Conservation (phyloP, 2,329 filamentous ascomycete genomes). For the Penicillium concentricum region DNA sequence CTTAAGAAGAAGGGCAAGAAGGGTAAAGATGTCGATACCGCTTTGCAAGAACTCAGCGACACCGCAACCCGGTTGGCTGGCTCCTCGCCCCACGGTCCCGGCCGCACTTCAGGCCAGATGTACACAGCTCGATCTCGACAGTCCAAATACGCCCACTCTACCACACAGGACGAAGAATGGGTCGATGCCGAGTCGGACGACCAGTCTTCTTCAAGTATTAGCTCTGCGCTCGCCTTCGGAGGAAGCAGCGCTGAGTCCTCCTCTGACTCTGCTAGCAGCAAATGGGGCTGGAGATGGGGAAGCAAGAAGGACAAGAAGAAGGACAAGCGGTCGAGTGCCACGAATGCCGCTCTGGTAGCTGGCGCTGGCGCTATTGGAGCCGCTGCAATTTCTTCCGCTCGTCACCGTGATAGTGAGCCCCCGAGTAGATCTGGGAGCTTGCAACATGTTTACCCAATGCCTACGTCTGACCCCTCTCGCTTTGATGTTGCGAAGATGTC, state of each 20-base stretch:
- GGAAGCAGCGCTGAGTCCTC: slow-evolving; percentile 55
- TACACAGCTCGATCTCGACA: slow-evolving; percentile 31
- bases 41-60: slow-evolving; percentile 49
- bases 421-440: slow-evolving; percentile 47
- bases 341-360: slow-evolving; percentile 38
- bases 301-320: slow-evolving; percentile 47
- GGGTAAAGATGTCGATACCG: slow-evolving; percentile 43
- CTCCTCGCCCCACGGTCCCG: slow-evolving; percentile 34
- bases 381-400: slow-evolving; percentile 41
- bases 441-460: slow-evolving; percentile 63
- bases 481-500: slow-evolving; percentile 55
- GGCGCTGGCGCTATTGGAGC: slow-evolving; percentile 46
- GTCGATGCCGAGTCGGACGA: slow-evolving; percentile 56
- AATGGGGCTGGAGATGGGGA: slow-evolving; percentile 63
- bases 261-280: slow-evolving; percentile 56
- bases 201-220: slow-evolving; percentile 52
- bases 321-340: slow-evolving; percentile 28
- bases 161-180: slow-evolving; percentile 54
- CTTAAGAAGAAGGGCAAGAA: slow-evolving; percentile 33
- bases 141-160: slow-evolving; percentile 28
- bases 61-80: slow-evolving; percentile 49
- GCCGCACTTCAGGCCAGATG: slow-evolving; percentile 36
- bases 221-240: slow-evolving; percentile 63
- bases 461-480: slow-evolving; percentile 62
- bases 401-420: slow-evolving; percentile 31